These are phyloP conservation scores for Boletus mariae DNA, from an alignment of 1,284 basidiomycete genomes.

Conservation along the genomic window DNA sequence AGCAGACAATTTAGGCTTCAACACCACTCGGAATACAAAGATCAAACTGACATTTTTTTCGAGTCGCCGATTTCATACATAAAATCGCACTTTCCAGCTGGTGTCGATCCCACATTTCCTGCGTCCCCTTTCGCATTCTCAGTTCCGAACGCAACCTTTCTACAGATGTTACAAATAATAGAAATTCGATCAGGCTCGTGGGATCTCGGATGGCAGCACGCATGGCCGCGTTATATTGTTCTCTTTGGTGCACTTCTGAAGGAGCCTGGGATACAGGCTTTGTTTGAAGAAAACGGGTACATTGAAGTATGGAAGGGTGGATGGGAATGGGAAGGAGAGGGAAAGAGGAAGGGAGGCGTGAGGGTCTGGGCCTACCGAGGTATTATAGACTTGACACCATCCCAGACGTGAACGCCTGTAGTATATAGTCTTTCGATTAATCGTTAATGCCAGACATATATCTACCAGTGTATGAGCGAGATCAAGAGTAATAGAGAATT, in stretches of 20 bases:
- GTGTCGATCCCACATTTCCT: conserved; percentile 65
- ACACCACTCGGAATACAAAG: conserved; percentile 57
- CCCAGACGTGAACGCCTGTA: neutral
- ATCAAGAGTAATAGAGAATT: neutral
- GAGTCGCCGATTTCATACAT: conserved; percentile 69
- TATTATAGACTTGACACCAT: neutral
- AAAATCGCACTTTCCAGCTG: conserved; percentile 55
- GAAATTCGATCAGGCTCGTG: conserved; percentile 26
- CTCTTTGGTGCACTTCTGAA: conserved; percentile 74
- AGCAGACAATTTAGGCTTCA: conserved; percentile 41
- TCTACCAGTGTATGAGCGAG: neutral
- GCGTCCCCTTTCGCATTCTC: conserved; percentile 57
- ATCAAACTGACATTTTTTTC: conserved; percentile 87
- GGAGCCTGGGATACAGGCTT: conserved; percentile 43
- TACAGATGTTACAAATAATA: conserved; percentile 17
- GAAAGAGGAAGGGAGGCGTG: conserved; percentile 72
- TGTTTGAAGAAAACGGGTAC: conserved; percentile 65
- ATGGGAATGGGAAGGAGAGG: conserved; percentile 82
- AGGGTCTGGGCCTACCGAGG: conserved; percentile 51
- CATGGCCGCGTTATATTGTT: conserved; percentile 79
- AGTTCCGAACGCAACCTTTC: conserved; percentile 42
- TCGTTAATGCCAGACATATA: neutral
- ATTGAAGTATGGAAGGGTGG: conserved; percentile 60
- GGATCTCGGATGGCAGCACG: conserved; percentile 54
- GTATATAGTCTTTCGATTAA: neutral